These are phyloP conservation scores for Kodamaea jinghongensis DNA, from an alignment of 805 yeast genomes.

Conservation along the genomic window DNA sequence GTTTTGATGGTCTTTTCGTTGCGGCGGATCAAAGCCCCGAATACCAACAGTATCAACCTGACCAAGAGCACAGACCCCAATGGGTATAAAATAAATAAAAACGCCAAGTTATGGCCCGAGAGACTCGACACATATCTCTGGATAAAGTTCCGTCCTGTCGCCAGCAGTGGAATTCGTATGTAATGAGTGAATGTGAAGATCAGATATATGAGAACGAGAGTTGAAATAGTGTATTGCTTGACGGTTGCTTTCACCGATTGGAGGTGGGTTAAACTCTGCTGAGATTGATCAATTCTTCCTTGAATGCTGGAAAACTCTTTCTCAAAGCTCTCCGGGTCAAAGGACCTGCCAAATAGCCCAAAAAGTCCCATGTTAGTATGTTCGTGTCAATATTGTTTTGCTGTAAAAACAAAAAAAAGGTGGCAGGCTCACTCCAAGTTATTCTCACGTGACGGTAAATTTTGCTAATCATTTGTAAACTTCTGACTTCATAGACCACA, in stretches of 20 bases:
- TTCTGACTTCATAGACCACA: too few relatives aligned
- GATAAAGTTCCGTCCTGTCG: constrained; percentile 17
- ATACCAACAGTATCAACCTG: constrained; percentile 15
- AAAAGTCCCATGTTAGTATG: constrained; percentile 24
- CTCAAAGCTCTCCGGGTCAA: constrained; percentile 46
- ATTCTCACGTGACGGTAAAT: too few relatives aligned
- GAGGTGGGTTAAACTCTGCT: constrained; percentile 20
- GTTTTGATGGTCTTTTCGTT: constrained; percentile 18
- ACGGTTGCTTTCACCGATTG: constrained; percentile 16
- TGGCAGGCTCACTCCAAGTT: too few relatives aligned
- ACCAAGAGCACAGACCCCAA: constrained; percentile 17
- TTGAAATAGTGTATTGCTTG: constrained; percentile 16
- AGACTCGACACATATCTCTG: constrained; percentile 26
- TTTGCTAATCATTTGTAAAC: too few relatives aligned
- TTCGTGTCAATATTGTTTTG: background rate
- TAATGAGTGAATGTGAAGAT: constrained; percentile 22
- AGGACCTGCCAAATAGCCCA: constrained; percentile 21
- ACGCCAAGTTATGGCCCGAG: constrained; percentile 16
- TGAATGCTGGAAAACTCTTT: constrained; percentile 39
- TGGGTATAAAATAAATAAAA: constrained; percentile 24
- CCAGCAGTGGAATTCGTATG: constrained; percentile 15
- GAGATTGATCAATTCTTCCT: constrained; percentile 27
- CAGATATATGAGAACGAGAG: constrained; percentile 21
- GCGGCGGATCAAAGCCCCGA: constrained; percentile 20
- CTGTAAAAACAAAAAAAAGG: too few relatives aligned